A percentile compares a stretch with the other conserved stretches of the same genome.
Evolutionary conservation across 2,329 filamentous ascomycete species (phyloP).

Genomic region (Cordyceps javanica): DNA sequence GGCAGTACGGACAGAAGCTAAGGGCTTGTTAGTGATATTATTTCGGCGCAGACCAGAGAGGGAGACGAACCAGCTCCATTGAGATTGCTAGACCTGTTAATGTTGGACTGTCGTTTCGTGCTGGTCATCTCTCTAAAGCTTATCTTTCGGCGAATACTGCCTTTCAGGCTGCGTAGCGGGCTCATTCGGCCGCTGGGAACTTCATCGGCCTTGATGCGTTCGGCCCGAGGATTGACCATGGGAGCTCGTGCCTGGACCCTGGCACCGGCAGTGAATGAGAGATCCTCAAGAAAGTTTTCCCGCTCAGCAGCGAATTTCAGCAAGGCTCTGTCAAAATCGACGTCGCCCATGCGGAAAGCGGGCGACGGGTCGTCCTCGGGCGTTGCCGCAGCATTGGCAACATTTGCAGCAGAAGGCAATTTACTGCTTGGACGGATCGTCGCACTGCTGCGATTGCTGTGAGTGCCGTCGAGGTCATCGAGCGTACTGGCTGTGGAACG

Average conservation of each 20-base stretch:
- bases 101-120: slow-evolving; percentile 75
- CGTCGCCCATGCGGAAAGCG: slow-evolving; percentile 48
- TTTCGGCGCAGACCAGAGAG: neutral
- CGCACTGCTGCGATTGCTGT: slow-evolving; percentile 60
- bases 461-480: slow-evolving; percentile 54
- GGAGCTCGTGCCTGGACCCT: slow-evolving; percentile 63
- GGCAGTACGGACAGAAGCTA: slow-evolving; percentile 65
- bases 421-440: slow-evolving; percentile 48
- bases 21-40: slow-evolving; percentile 23
- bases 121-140: slow-evolving; percentile 95
- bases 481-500: slow-evolving; percentile 49
- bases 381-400: slow-evolving; percentile 13
- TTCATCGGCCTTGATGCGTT: slow-evolving; percentile 76
- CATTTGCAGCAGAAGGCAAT: slow-evolving; percentile 18
- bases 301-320: slow-evolving; percentile 93
- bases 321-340: slow-evolving; percentile 89
- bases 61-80: slow-evolving; percentile 35
- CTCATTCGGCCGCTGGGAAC: slow-evolving; percentile 46
- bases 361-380: slow-evolving; percentile 26
- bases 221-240: slow-evolving; percentile 72
- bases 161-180: slow-evolving; percentile 58
- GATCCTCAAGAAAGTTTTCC: slow-evolving; percentile 87
- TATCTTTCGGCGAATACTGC: slow-evolving; percentile 86
- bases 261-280: slow-evolving; percentile 80
- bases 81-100: slow-evolving; percentile 61